Base-by-base conservation (phyloP, 192 early-diverging fungal species). In the Coemansia sp. region DNA sequence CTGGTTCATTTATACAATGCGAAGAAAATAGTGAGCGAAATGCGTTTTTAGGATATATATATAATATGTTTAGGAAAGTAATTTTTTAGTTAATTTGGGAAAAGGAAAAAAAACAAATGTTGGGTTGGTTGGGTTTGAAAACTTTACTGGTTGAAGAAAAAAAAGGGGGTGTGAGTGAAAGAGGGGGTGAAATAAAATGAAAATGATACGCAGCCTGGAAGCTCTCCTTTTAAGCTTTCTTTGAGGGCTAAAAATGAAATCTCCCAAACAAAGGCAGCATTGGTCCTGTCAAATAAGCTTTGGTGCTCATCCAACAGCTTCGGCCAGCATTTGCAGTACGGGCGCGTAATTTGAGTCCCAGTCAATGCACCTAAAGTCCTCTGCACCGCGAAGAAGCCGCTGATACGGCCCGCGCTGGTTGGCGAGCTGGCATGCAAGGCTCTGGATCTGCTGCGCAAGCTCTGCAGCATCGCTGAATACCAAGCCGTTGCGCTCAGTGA, bases 401-500 rank as follows among this genome's bases (percentile, higher is more conserved):
- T 40, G 57, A 48, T 82, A 76, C 32, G 25, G 20, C 4, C 78
- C 68, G 56, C 59, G 52, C 40, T 29, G 29, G 28, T 18, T 48
- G 55, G 51, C 51, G 36, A 58, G 70, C 51, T 69, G 70, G 4
- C 28, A 8, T 25, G 61, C 61, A 31, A 63, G 61, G 3, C 36
- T 14, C 79, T 80, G 71, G n/a, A 91, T 69, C 69, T 92, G 87
- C 25, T 61, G 66, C n/a, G 82, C 84, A 25, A 92, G 80, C 67
- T 92, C 84, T 0, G 70, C 61, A 14, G 85, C 74, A 36, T 30
- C 77, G 61, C 75, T 50, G 66, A 92, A 92, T 14, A 91, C 79
- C 58, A 91, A 66, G 5, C 92, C 92, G 56, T 94, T 94, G 51
- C 72, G 79, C 60, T 85, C 68, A 0, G 75, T 60, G 14, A 93